A percentile compares a stretch with the other conserved stretches of the same genome.
These are phyloP conservation scores for Musa schizocarpa DNA, from an alignment of 176 grass and related monocot genomes.

Conservation along the genomic window DNA sequence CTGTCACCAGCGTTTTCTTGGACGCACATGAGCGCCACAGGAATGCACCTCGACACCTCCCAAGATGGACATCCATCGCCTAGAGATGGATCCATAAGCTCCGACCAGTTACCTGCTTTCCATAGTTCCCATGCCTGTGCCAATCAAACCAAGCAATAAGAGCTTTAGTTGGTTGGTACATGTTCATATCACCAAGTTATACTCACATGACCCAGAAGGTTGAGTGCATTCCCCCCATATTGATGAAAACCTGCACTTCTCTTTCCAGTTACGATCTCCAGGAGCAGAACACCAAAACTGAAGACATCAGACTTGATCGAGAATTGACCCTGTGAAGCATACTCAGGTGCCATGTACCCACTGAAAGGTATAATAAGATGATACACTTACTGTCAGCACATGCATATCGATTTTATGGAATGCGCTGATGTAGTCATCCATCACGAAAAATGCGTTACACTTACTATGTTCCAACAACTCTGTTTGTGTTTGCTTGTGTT, in stretches of 20 bases:
- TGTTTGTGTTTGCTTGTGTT: constrained; percentile 38
- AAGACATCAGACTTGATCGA: constrained; percentile 47
- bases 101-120: constrained; percentile 33
- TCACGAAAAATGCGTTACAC: neutral
- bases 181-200: neutral
- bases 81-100: constrained; percentile 36
- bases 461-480: constrained; percentile 58
- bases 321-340: constrained; percentile 47
- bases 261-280: constrained; percentile 42
- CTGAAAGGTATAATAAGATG: constrained; percentile 22
- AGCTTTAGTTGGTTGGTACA: neutral
- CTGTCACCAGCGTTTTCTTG: constrained; percentile 37
- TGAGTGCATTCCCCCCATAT: constrained; percentile 24
- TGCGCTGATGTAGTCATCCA: neutral
- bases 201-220: constrained; percentile 45
- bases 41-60: constrained; percentile 28
- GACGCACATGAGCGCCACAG: constrained; percentile 33
- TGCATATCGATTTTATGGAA: neutral
- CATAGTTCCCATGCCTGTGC: constrained; percentile 49
- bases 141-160: neutral
- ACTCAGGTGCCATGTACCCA: constrained; percentile 57
- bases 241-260: constrained; percentile 34
- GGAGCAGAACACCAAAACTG: constrained; percentile 46
- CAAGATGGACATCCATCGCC: constrained; percentile 15
- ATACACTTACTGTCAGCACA: neutral